Conservation (phyloP, 495 filamentous ascomycete genomes). For the Hyaloscypha variabilis region DNA sequence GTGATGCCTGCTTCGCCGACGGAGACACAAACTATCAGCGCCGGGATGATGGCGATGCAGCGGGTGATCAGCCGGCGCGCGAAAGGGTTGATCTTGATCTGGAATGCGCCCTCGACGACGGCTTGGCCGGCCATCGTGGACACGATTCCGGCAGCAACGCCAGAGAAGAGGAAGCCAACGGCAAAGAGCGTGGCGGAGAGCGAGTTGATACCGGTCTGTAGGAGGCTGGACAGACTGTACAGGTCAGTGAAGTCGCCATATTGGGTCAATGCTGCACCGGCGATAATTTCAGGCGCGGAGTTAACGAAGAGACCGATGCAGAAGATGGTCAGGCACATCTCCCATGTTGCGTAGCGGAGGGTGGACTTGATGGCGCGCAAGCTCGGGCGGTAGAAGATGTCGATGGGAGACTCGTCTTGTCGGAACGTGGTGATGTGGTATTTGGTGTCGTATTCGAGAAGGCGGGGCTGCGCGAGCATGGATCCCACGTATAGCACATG, state of each 20-base stretch:
- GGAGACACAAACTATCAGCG: background rate
- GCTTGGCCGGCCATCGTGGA: background rate
- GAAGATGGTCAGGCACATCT: background rate
- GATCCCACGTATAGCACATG: background rate
- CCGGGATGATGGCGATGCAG: background rate
- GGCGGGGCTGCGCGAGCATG: background rate
- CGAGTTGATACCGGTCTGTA: background rate
- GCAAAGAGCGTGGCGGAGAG: background rate
- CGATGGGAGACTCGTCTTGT: background rate
- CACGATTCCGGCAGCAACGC: background rate
- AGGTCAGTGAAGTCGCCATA: background rate
- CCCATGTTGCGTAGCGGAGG: constrained; percentile 1
- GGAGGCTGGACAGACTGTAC: background rate
- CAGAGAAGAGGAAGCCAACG: background rate
- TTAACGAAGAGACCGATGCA: background rate
- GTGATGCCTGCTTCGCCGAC: background rate
- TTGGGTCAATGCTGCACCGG: background rate
- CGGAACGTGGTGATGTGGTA: background rate
- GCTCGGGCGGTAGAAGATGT: constrained; percentile 1
- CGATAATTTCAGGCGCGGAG: background rate
- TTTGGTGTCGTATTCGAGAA: background rate
- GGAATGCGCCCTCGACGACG: background rate
- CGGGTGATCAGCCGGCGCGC: background rate
- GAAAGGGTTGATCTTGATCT: background rate
- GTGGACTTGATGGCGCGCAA: background rate